Conservation (phyloP, 495 filamentous ascomycete species). For the Neurospora sp. region DNA sequence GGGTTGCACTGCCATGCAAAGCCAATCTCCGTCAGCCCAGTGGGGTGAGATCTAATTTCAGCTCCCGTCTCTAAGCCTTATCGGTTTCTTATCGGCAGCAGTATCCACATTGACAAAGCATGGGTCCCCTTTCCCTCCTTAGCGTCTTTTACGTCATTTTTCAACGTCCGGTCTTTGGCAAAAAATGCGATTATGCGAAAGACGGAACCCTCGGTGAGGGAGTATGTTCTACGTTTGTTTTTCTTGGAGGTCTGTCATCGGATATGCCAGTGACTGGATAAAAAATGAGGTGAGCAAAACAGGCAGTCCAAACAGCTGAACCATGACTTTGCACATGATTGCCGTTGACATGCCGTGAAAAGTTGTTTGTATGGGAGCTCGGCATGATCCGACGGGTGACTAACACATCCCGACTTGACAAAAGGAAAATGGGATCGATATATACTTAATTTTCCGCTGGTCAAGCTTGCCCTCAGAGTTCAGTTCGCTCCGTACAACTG, state of each 20-base stretch:
- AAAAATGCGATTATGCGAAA: background rate
- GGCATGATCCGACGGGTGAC: background rate
- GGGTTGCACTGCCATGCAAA: background rate
- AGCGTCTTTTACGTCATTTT: background rate
- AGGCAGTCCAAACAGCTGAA: background rate
- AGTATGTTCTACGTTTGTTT: background rate
- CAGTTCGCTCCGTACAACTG: background rate
- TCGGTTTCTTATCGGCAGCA: background rate
- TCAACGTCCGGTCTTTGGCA: background rate
- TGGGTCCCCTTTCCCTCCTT: background rate
- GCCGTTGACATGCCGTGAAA: background rate
- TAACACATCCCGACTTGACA: background rate
- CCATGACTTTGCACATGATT: background rate
- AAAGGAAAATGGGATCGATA: background rate
- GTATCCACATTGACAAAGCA: background rate
- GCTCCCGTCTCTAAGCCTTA: background rate
- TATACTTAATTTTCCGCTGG: background rate
- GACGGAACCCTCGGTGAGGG: background rate
- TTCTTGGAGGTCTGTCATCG: background rate
- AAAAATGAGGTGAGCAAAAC: background rate
- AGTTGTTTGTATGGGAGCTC: background rate
- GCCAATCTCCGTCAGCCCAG: background rate
- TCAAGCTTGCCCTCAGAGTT: background rate
- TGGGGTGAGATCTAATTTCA: background rate
- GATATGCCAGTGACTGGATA: background rate